Conservation (phyloP, 176 grass and related monocot genomes). For the Dendrocalamus sinicus region DNA sequence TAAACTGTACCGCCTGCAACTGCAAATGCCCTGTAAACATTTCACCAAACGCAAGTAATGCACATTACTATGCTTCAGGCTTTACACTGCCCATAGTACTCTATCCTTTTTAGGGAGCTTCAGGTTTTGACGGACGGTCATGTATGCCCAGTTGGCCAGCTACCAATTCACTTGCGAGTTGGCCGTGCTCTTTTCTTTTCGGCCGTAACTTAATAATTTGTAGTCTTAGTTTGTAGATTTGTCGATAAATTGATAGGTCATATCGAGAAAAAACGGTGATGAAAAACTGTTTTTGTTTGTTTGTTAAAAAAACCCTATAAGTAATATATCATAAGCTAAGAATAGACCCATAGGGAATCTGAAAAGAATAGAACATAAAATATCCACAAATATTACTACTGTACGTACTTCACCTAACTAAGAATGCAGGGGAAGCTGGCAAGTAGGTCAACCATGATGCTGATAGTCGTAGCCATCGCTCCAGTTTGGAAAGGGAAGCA, state of each 20-base stretch:
- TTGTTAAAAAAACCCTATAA: too few species aligned
- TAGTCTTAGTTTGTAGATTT: too few species aligned
- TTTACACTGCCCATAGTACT: neutral
- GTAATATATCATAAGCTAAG: too few species aligned
- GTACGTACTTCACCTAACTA: neutral
- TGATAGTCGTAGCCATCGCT: constrained; percentile 4
- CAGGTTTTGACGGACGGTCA: neutral
- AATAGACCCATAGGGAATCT: too few species aligned
- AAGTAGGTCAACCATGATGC: neutral
- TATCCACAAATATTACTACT: too few species aligned
- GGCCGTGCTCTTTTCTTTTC: too few species aligned
- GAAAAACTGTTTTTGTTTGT: too few species aligned
- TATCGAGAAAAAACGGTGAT: too few species aligned
- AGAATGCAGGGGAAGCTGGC: neutral
- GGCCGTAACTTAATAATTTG: too few species aligned
- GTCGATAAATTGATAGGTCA: too few species aligned
- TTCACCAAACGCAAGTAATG: neutral
- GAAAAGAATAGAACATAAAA: too few species aligned
- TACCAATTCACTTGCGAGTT: neutral
- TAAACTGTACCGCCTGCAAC: neutral
- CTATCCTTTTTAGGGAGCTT: neutral
- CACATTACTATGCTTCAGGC: neutral
- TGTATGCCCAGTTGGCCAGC: neutral
- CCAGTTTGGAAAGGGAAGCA: neutral
- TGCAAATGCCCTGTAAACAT: neutral